A percentile compares a stretch with the other conserved stretches of the same genome.
Conservation (phyloP, 2,329 filamentous ascomycete species). For the Colletotrichum camelliae region DNA sequence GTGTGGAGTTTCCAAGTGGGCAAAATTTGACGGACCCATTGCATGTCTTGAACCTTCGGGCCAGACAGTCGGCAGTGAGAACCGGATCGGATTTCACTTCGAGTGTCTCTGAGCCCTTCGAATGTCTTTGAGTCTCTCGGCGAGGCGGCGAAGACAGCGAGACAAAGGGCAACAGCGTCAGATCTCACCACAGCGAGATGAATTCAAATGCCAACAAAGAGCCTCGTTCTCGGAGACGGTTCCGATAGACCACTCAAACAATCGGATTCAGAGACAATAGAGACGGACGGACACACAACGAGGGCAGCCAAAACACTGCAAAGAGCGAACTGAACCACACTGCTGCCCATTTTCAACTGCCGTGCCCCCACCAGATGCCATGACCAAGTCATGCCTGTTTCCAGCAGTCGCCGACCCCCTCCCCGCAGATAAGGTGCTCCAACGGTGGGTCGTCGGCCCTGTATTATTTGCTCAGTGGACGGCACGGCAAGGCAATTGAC, state of each 20-base stretch:
- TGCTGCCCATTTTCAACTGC: constrained; percentile 3
- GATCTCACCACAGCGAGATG: not conserved
- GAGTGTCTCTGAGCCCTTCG: not conserved
- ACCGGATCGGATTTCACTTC: not conserved
- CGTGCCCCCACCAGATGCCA: constrained; percentile 12
- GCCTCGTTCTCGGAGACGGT: not conserved
- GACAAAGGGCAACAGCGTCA: not conserved
- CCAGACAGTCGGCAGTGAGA: constrained; percentile 7
- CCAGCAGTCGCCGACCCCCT: not conserved
- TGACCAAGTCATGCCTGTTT: constrained; percentile 9
- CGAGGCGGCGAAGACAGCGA: not conserved
- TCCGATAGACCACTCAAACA: not conserved
- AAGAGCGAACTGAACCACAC: not conserved
- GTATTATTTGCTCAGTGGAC: not conserved
- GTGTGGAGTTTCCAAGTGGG: not conserved
- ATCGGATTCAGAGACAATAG: not conserved
- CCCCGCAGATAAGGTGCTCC: constrained; percentile 10
- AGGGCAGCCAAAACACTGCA: not conserved
- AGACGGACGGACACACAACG: not conserved
- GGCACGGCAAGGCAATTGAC: not conserved
- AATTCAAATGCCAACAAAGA: not conserved
- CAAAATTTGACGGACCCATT: not conserved
- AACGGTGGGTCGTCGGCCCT: not conserved
- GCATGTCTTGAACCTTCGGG: not conserved
- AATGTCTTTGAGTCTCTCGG: not conserved